phyloP scores from a whole-genome alignment of 2,329 filamentous ascomycete genomes.

The Calonectria pseudoturangicola region DNA sequence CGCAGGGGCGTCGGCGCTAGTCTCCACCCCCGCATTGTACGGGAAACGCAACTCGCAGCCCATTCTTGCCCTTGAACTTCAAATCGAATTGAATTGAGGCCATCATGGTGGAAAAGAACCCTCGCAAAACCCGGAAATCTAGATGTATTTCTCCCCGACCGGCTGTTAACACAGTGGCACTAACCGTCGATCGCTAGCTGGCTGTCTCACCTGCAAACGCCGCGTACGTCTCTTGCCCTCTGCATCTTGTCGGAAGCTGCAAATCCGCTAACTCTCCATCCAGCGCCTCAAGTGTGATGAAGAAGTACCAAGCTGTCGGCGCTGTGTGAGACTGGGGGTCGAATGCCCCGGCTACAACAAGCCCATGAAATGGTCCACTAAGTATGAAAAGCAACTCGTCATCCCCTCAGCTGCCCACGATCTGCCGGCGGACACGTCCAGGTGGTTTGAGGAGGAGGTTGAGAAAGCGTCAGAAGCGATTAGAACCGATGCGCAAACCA shows the following conservation, averaged over 20 bases:
- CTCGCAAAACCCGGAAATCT: conserved; percentile 35
- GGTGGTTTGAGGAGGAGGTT: conserved; percentile 5
- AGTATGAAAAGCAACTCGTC: conserved; percentile 38
- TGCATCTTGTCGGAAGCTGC: not conserved
- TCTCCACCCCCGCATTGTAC: conserved; percentile 31
- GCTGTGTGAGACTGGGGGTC: conserved; percentile 42
- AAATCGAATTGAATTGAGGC: not conserved
- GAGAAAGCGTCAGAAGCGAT: conserved; percentile 13
- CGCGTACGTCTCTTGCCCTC: conserved; percentile 27
- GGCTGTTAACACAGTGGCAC: too few relatives aligned
- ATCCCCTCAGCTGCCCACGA: not conserved
- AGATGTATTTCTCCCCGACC: conserved; percentile 15
- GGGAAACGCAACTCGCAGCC: not conserved
- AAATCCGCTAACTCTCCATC: not conserved
- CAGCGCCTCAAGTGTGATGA: conserved; percentile 50
- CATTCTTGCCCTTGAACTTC: not conserved
- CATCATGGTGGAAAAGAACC: conserved; percentile 13
- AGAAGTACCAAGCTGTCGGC: conserved; percentile 36
- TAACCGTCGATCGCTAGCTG: conserved; percentile 2
- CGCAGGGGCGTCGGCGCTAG: not conserved
- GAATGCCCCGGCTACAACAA: conserved; percentile 44
- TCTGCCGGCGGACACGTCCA: not conserved
- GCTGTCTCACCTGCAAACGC: conserved; percentile 42
- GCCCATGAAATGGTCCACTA: conserved; percentile 47
- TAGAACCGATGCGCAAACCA: not conserved